Base-by-base conservation (phyloP, 768 basidiomycete species). In the Lepiota brunneoincarnata region DNA sequence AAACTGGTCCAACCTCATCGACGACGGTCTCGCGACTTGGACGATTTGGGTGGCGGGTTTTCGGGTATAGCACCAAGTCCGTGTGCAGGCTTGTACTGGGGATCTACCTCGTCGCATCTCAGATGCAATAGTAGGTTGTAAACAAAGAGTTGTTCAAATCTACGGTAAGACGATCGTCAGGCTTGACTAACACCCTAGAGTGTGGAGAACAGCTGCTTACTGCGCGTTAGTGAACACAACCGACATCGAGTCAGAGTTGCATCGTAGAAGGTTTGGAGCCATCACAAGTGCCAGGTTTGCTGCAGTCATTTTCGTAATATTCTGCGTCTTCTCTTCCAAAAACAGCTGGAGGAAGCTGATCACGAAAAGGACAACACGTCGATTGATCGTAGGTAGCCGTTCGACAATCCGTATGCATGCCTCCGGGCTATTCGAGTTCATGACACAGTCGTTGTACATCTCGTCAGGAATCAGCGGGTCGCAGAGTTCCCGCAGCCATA, bases 391-490 rank as follows among this genome's bases (percentile, higher is more conserved):
- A 15, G 94, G 95, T 15, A 98, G 77, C 10, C 83, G 78, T 60
- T 81, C 76, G 17, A 96, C 78, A 59, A 96, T 86, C 39, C 77
- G 78, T 47, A 94, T 77, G 63, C 89, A 89, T 4, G 83, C 81
- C 10, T 79, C 72, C 0, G 88, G 80, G 38, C 90, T 82, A 37
- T 81, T 75, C 2, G 91, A 78, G 50, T 75, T 78, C 34, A 79
- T 77, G 49, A 96, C 82, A 61, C 92, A 94, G 61, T 93, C 90
- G 64, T 96, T 92, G 75, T 96, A 98, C 75, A 92, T 73, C 68
- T 92, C 89, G 56, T 89, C 83, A 6, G 95, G 95, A 12, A 98
- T 82, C 40, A 97, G 79, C n/a, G 95, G 95, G 57, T 94, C 91
- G 60, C 87, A 81, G 20, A 98, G 81, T 67, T 98, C 95, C 41